Percentiles rank a stretch among this genome's conserved stretches.
Evolutionary conservation across 2,329 filamentous ascomycete species (phyloP).

Genomic region (Aspergillus sp.): DNA sequence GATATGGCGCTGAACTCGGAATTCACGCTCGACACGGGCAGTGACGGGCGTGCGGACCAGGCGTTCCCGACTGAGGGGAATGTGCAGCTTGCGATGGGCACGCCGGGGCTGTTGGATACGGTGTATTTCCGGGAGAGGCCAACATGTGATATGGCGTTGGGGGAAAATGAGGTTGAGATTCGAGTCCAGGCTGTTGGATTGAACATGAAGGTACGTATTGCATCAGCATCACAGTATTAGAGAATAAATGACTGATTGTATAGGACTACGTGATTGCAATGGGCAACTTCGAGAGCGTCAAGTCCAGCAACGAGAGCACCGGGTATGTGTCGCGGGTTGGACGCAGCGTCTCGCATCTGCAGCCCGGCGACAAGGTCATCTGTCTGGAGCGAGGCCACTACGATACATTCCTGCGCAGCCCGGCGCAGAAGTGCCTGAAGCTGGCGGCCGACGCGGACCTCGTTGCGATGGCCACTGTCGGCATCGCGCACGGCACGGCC

Average conservation of each 20-base stretch:
- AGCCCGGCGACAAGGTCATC: background rate
- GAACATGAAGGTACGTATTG: background rate
- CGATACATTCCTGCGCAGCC: background rate
- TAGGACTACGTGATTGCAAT: background rate
- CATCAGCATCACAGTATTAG: too few species aligned
- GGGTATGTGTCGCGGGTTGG: background rate
- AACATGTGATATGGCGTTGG: background rate
- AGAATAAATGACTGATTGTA: background rate
- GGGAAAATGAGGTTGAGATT: background rate
- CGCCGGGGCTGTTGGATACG: background rate
- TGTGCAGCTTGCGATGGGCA: background rate
- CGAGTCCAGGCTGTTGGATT: background rate
- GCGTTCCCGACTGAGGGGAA: background rate
- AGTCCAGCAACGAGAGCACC: constrained; percentile 1
- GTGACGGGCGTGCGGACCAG: background rate
- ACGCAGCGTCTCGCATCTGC: background rate
- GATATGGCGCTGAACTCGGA: background rate
- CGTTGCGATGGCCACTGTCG: background rate
- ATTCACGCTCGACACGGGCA: background rate
- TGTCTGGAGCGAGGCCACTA: background rate
- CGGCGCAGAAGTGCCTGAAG: background rate
- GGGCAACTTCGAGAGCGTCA: constrained; percentile 1
- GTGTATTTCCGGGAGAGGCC: background rate
- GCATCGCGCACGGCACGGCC: constrained; percentile 16
- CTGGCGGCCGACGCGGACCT: background rate